These are phyloP conservation scores for Amanita thiersii DNA, from an alignment of 768 basidiomycete genomes.

Conservation along the genomic window DNA sequence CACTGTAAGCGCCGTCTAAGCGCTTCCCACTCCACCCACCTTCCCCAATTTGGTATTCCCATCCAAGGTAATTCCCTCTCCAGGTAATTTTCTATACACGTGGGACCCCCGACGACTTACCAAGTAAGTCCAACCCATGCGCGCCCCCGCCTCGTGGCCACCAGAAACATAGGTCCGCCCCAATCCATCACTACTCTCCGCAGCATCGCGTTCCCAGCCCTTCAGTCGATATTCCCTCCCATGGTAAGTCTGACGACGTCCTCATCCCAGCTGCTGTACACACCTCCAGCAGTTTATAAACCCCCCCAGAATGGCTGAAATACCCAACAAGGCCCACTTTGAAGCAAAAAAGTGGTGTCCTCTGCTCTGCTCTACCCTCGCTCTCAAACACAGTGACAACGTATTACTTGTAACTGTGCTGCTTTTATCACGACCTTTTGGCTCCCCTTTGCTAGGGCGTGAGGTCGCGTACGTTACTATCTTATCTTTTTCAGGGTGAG, in stretches of 20 bases:
- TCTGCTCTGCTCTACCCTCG: neutral
- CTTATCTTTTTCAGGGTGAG: no score
- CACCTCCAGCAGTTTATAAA: slow-evolving; percentile 2
- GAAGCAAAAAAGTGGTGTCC: neutral
- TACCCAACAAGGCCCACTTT: neutral
- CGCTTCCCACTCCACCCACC: slow-evolving; percentile 6
- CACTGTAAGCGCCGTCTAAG: no score
- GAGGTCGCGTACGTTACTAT: no score
- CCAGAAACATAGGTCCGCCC: slow-evolving; percentile 16
- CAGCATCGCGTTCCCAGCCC: slow-evolving; percentile 10
- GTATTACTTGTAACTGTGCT: no score
- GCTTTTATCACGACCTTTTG: no score
- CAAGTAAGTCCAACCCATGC: no score
- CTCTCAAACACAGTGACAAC: no score
- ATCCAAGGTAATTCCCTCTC: neutral
- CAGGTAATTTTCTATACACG: slow-evolving; percentile 4
- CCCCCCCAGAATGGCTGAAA: neutral
- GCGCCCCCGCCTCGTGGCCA: slow-evolving; percentile 5
- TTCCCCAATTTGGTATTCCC: slow-evolving; percentile 5
- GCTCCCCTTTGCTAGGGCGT: no score
- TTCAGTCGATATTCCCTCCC: slow-evolving; percentile 10
- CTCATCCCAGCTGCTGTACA: neutral
- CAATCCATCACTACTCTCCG: slow-evolving; percentile 13
- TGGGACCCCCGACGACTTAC: slow-evolving; percentile 1
- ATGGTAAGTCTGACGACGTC: slow-evolving; percentile 9